A percentile compares a stretch with the other conserved stretches of the same genome.
phyloP scores from a whole-genome alignment of 495 filamentous ascomycete species.

The Neurospora hispaniola region DNA sequence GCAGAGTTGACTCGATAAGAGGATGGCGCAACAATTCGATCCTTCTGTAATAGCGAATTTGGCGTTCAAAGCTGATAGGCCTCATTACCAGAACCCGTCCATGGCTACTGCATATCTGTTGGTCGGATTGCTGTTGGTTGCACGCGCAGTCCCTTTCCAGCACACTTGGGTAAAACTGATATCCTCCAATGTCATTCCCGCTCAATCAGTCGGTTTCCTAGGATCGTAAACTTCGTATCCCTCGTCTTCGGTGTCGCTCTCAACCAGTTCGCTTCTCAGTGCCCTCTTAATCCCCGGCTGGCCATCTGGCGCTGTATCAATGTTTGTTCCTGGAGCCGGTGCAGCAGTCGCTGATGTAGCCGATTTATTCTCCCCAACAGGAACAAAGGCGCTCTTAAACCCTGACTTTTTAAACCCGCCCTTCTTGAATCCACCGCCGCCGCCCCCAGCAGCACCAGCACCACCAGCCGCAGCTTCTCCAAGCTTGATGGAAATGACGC shows the following conservation, averaged over 20 bases:
- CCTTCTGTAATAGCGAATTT: neutral
- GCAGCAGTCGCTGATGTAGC: constrained; percentile 4
- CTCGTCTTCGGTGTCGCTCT: constrained; percentile 50
- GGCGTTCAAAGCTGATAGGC: neutral
- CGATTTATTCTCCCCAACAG: constrained; percentile 16
- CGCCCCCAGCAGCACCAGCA: constrained; percentile 8
- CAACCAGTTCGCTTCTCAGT: constrained; percentile 21
- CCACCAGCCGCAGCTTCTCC: constrained; percentile 22
- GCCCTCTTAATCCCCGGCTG: constrained; percentile 11
- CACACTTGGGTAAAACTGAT: neutral
- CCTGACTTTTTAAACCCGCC: constrained; percentile 41
- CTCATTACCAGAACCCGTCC: neutral
- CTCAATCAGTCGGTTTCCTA: constrained; percentile 41
- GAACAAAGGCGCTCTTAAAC: constrained; percentile 44
- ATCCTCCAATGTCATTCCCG: neutral
- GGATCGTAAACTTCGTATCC: constrained; percentile 48
- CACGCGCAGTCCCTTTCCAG: neutral
- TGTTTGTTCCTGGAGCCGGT: neutral
- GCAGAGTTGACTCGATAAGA: neutral
- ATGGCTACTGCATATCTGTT: neutral
- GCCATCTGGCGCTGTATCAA: constrained; percentile 8
- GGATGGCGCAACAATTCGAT: neutral
- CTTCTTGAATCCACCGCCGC: constrained; percentile 40
- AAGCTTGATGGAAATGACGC: constrained; percentile 48
- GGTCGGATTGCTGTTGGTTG: neutral